Percentiles rank a stretch among this genome's conserved stretches.
Conservation (phyloP, 2,329 filamentous ascomycete species). For the Pseudogymnoascus sp. region DNA sequence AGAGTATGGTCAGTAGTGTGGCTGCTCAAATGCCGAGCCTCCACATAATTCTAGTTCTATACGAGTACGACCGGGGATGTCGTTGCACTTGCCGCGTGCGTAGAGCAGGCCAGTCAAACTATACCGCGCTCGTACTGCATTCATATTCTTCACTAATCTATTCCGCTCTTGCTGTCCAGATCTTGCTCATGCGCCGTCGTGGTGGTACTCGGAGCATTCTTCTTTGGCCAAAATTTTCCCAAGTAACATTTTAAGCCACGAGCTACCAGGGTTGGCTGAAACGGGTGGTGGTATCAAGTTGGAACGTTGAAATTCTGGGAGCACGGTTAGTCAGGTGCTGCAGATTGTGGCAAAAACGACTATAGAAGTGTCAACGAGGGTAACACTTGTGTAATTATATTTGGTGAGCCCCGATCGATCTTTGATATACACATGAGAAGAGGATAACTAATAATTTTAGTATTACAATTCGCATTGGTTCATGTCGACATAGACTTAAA, state of each 20-base stretch:
- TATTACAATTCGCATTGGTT: not conserved
- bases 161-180: too few species aligned
- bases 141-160: not conserved
- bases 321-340: not conserved
- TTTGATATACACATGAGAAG: not conserved
- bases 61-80: not conserved
- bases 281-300: not conserved
- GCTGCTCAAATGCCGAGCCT: not conserved
- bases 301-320: not conserved
- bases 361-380: not conserved
- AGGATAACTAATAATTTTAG: not conserved
- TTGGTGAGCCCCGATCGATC: not conserved
- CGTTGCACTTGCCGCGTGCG: not conserved
- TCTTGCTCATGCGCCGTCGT: not conserved
- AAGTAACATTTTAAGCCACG: conserved; percentile 3
- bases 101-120: too few species aligned
- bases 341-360: not conserved
- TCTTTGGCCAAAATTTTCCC: not conserved
- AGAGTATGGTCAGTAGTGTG: not conserved
- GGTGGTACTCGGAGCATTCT: not conserved
- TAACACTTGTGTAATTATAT: not conserved
- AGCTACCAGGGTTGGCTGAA: conserved; percentile 5
- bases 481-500: not conserved
- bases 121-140: not conserved
- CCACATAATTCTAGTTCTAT: not conserved